Evolutionary conservation across 768 basidiomycete genomes (phyloP), one percentile per base, ranked within the genome.

Genomic region (Hypsizygus marmoreus): DNA sequence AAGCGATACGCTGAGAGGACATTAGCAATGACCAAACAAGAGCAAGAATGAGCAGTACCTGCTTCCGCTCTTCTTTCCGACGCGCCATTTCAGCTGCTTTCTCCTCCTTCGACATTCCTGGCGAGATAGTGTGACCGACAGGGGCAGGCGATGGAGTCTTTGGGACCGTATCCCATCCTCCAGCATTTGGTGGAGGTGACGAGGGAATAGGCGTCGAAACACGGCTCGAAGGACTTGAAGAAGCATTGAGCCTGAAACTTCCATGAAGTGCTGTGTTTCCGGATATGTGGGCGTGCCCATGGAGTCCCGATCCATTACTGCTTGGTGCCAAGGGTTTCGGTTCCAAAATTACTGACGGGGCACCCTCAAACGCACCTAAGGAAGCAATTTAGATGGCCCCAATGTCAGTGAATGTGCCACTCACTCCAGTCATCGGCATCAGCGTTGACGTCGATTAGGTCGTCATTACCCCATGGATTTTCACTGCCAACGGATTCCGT

Each of bases 341-440:
- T 43, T 51, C 44, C 16, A 46, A 63, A 61, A 24, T 36, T 10
- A 39, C 34, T 16, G 63, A 50, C 19, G 69, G 67, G n/a, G 76
- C 78, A 44, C 79, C 79, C 63, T 91, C 88, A 54, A 92, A 92
- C n/a, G 83, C 86, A 60, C 82, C 90, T 86, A 42, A 10, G 31
- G 40, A 11, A 19, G 45, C 17, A 43, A 39, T 17, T 17, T 36
- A 14, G 28, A 49, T 17, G n/a, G n/a, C n/a, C n/a, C n/a, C 25
- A 43, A 39, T 10, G 9, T 25, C 20, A 35, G 44, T 25, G 34
- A 35, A 26, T 14, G 47, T 10, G 3, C 73, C 73, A 75, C 86
- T 61, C 62, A 90, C 95, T 88, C 95, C 95, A 99, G 61, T 97
- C 95, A 57, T 86, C 95, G 19, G 84, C 80, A 56, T 98, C 95